Conservation (phyloP, 352 stramenopile species). For the Phytophthora colocasiae region DNA sequence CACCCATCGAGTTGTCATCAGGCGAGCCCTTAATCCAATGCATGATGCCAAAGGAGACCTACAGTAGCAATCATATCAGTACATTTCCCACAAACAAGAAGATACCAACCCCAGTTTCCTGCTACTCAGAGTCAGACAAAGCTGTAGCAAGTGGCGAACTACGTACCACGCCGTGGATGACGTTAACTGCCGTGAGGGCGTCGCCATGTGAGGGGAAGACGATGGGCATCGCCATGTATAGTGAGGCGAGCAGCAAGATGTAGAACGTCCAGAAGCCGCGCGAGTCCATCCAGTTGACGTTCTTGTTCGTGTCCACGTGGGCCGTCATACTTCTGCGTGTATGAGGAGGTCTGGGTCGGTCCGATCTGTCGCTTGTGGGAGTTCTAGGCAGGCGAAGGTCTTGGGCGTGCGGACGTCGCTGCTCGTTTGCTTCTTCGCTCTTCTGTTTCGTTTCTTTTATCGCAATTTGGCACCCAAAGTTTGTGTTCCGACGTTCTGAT, state of each 20-base stretch:
- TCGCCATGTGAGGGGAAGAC: constrained; percentile 70
- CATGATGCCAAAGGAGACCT: constrained; percentile 94
- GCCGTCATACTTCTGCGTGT: constrained; percentile 36
- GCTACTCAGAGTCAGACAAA: not conserved
- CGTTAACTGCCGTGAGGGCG: constrained; percentile 83
- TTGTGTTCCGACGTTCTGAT: constrained; percentile 16
- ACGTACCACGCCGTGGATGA: constrained; percentile 88
- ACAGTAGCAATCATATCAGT: constrained; percentile 22
- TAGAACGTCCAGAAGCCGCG: constrained; percentile 91
- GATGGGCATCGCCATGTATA: constrained; percentile 85
- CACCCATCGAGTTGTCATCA: constrained; percentile 92
- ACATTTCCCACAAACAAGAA: constrained; percentile 7
- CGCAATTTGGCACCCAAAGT: constrained; percentile 18
- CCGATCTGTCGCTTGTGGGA: constrained; percentile 3
- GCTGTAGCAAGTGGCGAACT: not conserved
- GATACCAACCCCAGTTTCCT: not conserved
- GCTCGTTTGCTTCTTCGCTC: constrained; percentile 22
- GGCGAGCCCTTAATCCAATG: constrained; percentile 96
- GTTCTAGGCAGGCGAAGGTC: not conserved
- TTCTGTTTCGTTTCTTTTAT: constrained; percentile 38
- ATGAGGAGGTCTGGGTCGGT: not conserved
- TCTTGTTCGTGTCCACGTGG: constrained; percentile 87
- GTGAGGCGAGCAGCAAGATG: constrained; percentile 72
- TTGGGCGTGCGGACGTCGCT: constrained; percentile 6
- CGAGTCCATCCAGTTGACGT: constrained; percentile 92